phyloP scores from a whole-genome alignment of 768 basidiomycete genomes.

The Trametopsis cervina region DNA sequence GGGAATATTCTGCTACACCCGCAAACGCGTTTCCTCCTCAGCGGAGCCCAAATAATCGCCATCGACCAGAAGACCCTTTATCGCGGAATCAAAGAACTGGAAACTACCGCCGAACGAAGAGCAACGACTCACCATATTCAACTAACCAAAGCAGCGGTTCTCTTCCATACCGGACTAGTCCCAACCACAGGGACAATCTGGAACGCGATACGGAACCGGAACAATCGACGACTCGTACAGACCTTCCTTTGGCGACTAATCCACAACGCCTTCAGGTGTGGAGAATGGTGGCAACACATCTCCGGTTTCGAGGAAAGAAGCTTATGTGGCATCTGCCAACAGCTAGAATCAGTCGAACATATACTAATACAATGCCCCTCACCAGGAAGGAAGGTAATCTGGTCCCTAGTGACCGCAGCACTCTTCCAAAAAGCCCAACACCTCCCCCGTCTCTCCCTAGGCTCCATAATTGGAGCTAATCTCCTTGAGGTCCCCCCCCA shows the following conservation, averaged over 20 bases:
- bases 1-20: neutral
- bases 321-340: neutral
- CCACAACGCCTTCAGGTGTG: conserved; percentile 5
- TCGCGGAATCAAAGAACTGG: conserved; percentile 3
- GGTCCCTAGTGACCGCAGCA: neutral
- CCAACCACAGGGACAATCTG: neutral
- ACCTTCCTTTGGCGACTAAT: conserved; percentile 11
- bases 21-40: neutral
- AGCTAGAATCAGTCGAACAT: neutral
- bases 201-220: neutral
- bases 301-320: neutral
- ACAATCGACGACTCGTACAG: neutral
- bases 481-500: too few species aligned
- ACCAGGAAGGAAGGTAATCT: neutral
- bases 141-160: neutral
- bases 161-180: neutral
- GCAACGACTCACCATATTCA: neutral
- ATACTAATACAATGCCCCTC: neutral
- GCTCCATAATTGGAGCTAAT: neutral
- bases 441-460: neutral
- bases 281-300: conserved; percentile 13
- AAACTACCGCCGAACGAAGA: neutral
- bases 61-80: conserved; percentile 18
- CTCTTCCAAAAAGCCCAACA: neutral
- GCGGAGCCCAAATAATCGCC: conserved; percentile 11